phyloP scores from a whole-genome alignment of 208 protist genomes.

The Herpetomonas muscarum region DNA sequence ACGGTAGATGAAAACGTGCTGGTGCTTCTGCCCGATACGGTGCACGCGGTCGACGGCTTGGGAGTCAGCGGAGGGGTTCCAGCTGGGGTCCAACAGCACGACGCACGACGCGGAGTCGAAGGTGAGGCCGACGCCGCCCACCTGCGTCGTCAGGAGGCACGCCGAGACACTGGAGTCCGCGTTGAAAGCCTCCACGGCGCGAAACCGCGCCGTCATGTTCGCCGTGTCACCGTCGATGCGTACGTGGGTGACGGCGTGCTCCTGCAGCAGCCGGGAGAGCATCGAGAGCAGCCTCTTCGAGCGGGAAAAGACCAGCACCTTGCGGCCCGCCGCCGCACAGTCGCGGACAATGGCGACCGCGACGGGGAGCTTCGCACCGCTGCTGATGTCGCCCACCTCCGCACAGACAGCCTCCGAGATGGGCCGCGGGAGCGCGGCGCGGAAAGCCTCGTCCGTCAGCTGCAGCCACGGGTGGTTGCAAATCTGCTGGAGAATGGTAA shows the following conservation, averaged over 20 bases:
- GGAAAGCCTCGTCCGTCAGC: slow-evolving; percentile 45
- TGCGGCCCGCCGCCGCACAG: slow-evolving; percentile 39
- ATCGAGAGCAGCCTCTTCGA: slow-evolving; percentile 68
- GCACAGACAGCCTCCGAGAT: slow-evolving; percentile 23
- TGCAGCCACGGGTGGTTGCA: slow-evolving; percentile 82
- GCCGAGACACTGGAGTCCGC: slow-evolving; percentile 41
- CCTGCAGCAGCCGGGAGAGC: slow-evolving; percentile 33
- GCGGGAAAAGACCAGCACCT: slow-evolving; percentile 73
- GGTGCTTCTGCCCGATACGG: slow-evolving; percentile 96
- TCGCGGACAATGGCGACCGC: slow-evolving; percentile 44
- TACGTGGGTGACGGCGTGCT: slow-evolving; percentile 31
- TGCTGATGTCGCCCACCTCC: slow-evolving; percentile 54
- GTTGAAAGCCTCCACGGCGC: slow-evolving; percentile 87
- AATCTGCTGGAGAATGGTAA: slow-evolving; percentile 61
- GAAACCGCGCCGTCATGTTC: slow-evolving; percentile 29
- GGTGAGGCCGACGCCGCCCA: slow-evolving; percentile 97
- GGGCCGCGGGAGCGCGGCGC: slow-evolving; percentile 20
- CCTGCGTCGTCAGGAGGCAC: slow-evolving; percentile 96
- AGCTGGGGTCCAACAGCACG: slow-evolving; percentile 96
- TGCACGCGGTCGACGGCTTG: slow-evolving; percentile 97
- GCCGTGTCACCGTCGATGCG: slow-evolving; percentile 69
- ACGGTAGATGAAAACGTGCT: slow-evolving; percentile 94
- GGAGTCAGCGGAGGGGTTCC: slow-evolving; percentile 95
- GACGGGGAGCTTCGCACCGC: slow-evolving; percentile 58
- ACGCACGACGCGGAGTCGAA: slow-evolving; percentile 94